phyloP scores from a whole-genome alignment of 768 basidiomycete species.

The Trametes sanguinea region DNA sequence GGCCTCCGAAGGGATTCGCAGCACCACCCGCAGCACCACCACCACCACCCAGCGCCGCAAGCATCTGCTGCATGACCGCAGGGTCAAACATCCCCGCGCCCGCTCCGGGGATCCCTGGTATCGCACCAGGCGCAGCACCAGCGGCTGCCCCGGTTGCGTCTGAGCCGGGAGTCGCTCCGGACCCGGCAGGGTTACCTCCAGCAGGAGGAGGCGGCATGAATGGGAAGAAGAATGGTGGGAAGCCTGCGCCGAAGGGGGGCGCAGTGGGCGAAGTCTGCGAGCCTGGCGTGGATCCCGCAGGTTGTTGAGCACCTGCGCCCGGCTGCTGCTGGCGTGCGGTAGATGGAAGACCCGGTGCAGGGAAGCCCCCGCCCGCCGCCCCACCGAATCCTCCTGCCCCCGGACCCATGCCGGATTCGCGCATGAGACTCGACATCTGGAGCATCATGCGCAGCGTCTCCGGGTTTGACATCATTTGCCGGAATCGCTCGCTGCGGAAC shows the following conservation, averaged over 20 bases:
- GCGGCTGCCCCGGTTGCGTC: constrained; percentile 28
- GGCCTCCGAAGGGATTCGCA: constrained; percentile 28
- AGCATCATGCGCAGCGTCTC: constrained; percentile 74
- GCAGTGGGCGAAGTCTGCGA: neutral
- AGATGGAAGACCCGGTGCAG: constrained; percentile 61
- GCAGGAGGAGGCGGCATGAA: constrained; percentile 21
- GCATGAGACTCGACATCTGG: constrained; percentile 65
- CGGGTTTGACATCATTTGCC: constrained; percentile 83
- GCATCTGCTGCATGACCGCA: constrained; percentile 45
- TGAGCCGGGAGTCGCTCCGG: constrained; percentile 19
- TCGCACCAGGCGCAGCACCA: constrained; percentile 30
- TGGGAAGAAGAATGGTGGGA: constrained; percentile 20
- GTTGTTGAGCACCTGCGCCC: constrained; percentile 1
- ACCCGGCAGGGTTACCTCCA: neutral
- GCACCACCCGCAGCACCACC: constrained; percentile 29
- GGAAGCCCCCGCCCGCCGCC: constrained; percentile 43
- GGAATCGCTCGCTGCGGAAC: constrained; percentile 75
- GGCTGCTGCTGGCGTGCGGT: constrained; percentile 33
- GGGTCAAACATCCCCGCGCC: constrained; percentile 42
- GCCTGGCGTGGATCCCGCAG: constrained; percentile 14
- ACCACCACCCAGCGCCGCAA: constrained; percentile 35
- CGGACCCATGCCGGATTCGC: constrained; percentile 40
- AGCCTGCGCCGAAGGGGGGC: neutral
- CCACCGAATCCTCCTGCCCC: constrained; percentile 25
- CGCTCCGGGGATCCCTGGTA: constrained; percentile 7